Percentiles rank a stretch among this genome's conserved stretches.
phyloP scores from a whole-genome alignment of 83 land plant genomes.

The Picea abies region DNA sequence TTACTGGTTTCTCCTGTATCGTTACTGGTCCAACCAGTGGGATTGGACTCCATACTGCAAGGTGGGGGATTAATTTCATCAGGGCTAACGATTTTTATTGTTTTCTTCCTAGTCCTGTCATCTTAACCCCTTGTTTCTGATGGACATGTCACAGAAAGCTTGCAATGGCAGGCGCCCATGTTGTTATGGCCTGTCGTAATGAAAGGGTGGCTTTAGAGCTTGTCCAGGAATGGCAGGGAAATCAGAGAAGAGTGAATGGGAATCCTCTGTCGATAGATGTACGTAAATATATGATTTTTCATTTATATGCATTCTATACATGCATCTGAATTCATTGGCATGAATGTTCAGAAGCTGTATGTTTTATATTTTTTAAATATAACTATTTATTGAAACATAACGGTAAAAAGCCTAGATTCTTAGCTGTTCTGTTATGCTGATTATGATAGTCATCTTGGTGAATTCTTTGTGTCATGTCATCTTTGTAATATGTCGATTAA shows the following conservation, averaged over 20 bases:
- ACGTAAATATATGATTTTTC: background rate
- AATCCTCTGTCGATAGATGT: background rate
- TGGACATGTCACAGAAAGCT: constrained; percentile 27
- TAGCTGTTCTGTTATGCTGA: too few relatives aligned
- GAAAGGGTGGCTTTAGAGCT: constrained; percentile 21
- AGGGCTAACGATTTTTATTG: background rate
- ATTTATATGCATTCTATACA: too few relatives aligned
- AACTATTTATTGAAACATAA: too few relatives aligned
- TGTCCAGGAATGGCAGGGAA: constrained; percentile 28
- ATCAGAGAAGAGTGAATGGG: background rate
- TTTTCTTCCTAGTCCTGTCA: background rate
- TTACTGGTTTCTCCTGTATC: constrained; percentile 37
- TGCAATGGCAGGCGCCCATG: constrained; percentile 41
- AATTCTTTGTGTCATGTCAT: too few relatives aligned
- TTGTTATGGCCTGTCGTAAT: constrained; percentile 41
- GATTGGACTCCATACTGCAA: constrained; percentile 61
- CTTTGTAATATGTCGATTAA: too few relatives aligned
- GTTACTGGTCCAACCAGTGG: constrained; percentile 69
- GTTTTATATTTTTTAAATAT: too few relatives aligned
- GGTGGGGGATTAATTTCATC: constrained; percentile 21
- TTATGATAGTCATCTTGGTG: too few relatives aligned
- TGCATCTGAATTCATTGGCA: too few relatives aligned
- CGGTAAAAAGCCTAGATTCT: too few relatives aligned
- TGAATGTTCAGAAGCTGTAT: background rate
- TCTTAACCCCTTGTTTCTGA: background rate